Conservation (phyloP, 192 early-diverging fungal genomes). For the Umbelopsis isabellina region DNA sequence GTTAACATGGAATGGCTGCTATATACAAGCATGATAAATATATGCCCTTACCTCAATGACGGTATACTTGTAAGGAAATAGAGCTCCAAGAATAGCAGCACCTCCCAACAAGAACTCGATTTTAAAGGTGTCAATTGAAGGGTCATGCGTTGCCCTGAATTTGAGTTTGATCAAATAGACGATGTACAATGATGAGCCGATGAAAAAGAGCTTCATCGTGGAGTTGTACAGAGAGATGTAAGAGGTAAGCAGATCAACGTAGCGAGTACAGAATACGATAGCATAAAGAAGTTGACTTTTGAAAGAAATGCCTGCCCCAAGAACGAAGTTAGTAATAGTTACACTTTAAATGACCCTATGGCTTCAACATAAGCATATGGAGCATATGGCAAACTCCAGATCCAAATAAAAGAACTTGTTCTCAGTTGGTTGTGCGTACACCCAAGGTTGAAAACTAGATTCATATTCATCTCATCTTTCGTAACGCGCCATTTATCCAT, state of each 20-base stretch:
- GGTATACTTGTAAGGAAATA: conserved; percentile 75
- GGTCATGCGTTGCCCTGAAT: conserved; percentile 93
- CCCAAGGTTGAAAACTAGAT: neutral
- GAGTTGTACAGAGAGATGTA: conserved; percentile 91
- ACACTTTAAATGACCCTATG: neutral
- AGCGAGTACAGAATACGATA: conserved; percentile 91
- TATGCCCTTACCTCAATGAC: conserved; percentile 64
- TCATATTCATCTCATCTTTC: neutral
- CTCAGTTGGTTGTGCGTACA: neutral
- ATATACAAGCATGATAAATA: neutral
- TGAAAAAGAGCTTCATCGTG: conserved; percentile 95
- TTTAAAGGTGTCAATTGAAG: conserved; percentile 87
- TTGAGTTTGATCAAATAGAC: conserved; percentile 86
- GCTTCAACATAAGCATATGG: neutral
- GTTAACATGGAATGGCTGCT: neutral
- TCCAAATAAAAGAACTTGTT: neutral
- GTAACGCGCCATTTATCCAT: conserved; percentile 4
- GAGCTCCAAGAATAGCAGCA: conserved; percentile 67
- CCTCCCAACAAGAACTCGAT: conserved; percentile 84
- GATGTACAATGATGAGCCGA: conserved; percentile 82
- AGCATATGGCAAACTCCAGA: neutral
- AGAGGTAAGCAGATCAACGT: conserved; percentile 82
- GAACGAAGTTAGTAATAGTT: neutral
- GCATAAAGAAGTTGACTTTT: conserved; percentile 95
- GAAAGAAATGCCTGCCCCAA: conserved; percentile 87